Percentiles rank a stretch among this genome's conserved stretches.
Conservation (phyloP, 1,284 basidiomycete species). For the Anthracocystis setariae region DNA sequence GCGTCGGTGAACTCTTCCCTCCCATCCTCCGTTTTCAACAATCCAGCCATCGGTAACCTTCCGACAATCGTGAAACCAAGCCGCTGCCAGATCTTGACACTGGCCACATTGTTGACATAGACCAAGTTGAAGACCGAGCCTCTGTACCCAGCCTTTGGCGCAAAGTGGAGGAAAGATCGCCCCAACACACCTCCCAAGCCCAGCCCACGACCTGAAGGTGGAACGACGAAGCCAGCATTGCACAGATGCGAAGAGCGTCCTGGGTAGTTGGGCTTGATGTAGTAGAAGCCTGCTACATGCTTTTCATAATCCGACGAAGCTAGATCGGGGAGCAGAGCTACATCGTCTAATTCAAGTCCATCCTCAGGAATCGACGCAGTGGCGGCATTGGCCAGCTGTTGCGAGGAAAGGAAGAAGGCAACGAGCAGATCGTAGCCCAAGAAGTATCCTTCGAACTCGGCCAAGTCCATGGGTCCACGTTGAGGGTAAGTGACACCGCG, state of each 20-base stretch:
- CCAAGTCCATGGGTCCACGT: conserved; percentile 36
- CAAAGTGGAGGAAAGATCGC: conserved; percentile 83
- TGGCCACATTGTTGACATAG: conserved; percentile 82
- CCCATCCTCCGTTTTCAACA: conserved; percentile 72
- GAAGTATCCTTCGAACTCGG: conserved; percentile 54
- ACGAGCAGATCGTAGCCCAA: conserved; percentile 48
- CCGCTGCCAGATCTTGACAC: conserved; percentile 83
- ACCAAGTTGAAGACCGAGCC: conserved; percentile 94
- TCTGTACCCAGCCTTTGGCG: conserved; percentile 74
- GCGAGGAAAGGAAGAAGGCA: conserved; percentile 36
- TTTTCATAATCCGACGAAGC: conserved; percentile 12
- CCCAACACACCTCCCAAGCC: conserved; percentile 81
- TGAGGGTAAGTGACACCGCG: conserved; percentile 57
- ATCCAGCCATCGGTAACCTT: conserved; percentile 83
- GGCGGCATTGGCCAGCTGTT: conserved; percentile 3
- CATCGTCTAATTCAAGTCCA: conserved; percentile 10
- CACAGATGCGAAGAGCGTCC: conserved; percentile 92
- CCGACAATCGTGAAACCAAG: conserved; percentile 85
- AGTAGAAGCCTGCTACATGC: conserved; percentile 78
- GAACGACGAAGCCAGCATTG: conserved; percentile 89
- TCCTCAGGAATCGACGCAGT: conserved; percentile 4
- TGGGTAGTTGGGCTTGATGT: conserved; percentile 63
- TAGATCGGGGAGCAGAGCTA: conserved; percentile 14
- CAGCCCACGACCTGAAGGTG: conserved; percentile 75
- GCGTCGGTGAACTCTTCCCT: conserved; percentile 87